phyloP scores from a whole-genome alignment of 2,329 filamentous ascomycete species.

The Aspergillus niger region DNA sequence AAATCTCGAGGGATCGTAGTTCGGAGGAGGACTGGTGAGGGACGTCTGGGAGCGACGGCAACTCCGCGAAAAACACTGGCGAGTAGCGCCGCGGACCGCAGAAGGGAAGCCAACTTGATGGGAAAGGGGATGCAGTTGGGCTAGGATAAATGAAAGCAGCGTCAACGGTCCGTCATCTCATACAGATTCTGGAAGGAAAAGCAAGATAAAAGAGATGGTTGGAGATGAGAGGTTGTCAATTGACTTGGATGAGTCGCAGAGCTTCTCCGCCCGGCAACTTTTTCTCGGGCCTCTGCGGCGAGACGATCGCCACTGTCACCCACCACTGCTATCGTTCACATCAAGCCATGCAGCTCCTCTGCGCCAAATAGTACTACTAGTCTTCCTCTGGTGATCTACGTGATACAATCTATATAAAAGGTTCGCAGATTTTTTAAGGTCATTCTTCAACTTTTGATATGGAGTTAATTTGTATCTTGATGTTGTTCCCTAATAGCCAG shows the following conservation, averaged over 20 bases:
- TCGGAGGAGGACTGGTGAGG: slow-evolving; percentile 8
- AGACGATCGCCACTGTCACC: not conserved
- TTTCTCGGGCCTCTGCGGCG: not conserved
- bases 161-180: slow-evolving; percentile 4
- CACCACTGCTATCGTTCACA: not conserved
- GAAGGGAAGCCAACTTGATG: slow-evolving; percentile 42
- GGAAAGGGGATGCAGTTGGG: not conserved
- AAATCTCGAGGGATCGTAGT: not conserved
- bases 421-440: not conserved
- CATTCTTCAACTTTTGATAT: not conserved
- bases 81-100: slow-evolving; percentile 32
- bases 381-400: not conserved
- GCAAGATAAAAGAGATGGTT: too few relatives aligned
- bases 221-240: not conserved
- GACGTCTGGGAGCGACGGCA: slow-evolving; percentile 9
- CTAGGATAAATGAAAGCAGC: not conserved
- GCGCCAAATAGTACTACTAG: not conserved
- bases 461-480: not conserved
- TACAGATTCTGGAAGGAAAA: not conserved
- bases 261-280: not conserved
- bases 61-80: slow-evolving; percentile 30
- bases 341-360: not conserved
- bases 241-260: not conserved
- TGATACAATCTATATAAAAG: not conserved
- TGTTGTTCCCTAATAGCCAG: slow-evolving; percentile 4